These are phyloP conservation scores for Candida qinlingensis DNA, from an alignment of 805 yeast genomes.

Conservation along the genomic window DNA sequence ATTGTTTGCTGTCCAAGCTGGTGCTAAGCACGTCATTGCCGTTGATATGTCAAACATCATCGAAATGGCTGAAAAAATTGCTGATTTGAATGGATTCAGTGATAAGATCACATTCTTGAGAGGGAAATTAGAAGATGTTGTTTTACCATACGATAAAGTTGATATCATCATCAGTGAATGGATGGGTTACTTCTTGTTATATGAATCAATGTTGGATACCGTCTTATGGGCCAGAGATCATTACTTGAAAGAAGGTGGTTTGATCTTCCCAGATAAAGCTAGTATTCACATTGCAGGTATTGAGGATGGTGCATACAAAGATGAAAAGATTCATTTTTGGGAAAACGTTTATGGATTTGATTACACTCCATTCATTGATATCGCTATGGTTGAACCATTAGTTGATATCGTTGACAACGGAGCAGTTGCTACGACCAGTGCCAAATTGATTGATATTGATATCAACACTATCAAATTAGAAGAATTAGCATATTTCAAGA, in stretches of 20 bases:
- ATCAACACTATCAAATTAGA: conserved; percentile 82
- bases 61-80: conserved; percentile 90
- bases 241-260: conserved; percentile 72
- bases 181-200: conserved; percentile 97
- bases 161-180: conserved; percentile 96
- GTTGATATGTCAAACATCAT: conserved; percentile 97
- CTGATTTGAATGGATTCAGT: conserved; percentile 73
- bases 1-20: conserved; percentile 98
- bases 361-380: conserved; percentile 80
- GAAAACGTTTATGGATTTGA: conserved; percentile 96
- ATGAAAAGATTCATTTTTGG: conserved; percentile 91
- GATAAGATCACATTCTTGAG: conserved; percentile 83
- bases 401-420: conserved; percentile 90
- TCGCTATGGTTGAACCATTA: conserved; percentile 89
- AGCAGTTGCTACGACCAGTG: conserved; percentile 67
- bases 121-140: conserved; percentile 93
- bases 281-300: conserved; percentile 85
- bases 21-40: conserved; percentile 95
- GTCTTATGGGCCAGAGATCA: conserved; percentile 91
- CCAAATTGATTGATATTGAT: conserved; percentile 74
- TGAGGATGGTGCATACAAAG: conserved; percentile 89
- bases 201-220: conserved; percentile 97
- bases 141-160: conserved; percentile 77
- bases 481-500: conserved; percentile 68
- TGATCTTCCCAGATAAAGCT: conserved; percentile 93